These are phyloP conservation scores for Beauveria asiatica DNA, from an alignment of 2,329 filamentous ascomycete genomes.

Conservation along the genomic window DNA sequence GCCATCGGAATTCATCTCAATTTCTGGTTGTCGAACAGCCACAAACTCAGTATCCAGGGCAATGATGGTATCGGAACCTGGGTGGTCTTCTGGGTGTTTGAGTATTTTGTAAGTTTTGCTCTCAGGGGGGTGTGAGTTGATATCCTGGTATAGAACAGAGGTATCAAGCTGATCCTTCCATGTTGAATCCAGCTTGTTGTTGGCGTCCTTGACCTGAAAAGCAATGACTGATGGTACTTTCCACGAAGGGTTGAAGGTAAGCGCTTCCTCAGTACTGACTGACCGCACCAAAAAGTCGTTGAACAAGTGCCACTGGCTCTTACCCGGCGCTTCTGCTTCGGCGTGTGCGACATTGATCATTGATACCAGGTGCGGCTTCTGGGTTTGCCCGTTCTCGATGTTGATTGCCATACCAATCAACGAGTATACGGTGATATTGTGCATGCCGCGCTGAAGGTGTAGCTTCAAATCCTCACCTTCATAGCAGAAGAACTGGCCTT, in stretches of 20 bases:
- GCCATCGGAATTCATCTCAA: constrained; percentile 92
- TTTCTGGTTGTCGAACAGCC: constrained; percentile 82
- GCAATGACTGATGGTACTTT: constrained; percentile 83
- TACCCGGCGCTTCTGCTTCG: constrained; percentile 46
- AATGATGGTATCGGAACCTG: constrained; percentile 64
- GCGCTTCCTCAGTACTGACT: constrained; percentile 71
- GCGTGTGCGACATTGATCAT: constrained; percentile 76
- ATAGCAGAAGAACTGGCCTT: constrained; percentile 89
- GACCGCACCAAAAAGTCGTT: constrained; percentile 91
- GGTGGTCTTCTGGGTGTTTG: constrained; percentile 51
- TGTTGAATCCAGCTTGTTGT: constrained; percentile 72
- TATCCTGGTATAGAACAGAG: constrained; percentile 70
- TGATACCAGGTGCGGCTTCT: constrained; percentile 84
- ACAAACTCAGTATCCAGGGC: constrained; percentile 97
- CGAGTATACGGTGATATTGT: constrained; percentile 82
- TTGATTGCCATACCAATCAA: constrained; percentile 84
- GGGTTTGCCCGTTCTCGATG: constrained; percentile 75
- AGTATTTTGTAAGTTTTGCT: constrained; percentile 53
- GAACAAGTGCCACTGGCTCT: constrained; percentile 86
- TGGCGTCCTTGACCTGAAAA: constrained; percentile 74
- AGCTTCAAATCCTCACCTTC: constrained; percentile 83
- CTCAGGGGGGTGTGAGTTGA: constrained; percentile 31
- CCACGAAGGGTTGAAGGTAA: constrained; percentile 85
- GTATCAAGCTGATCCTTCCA: constrained; percentile 86
- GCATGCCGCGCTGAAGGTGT: constrained; percentile 69